Evolutionary conservation across 176 grass and related monocot species (phyloP), one percentile per base, ranked within the genome.

Genomic region (Carex myosuroides): DNA sequence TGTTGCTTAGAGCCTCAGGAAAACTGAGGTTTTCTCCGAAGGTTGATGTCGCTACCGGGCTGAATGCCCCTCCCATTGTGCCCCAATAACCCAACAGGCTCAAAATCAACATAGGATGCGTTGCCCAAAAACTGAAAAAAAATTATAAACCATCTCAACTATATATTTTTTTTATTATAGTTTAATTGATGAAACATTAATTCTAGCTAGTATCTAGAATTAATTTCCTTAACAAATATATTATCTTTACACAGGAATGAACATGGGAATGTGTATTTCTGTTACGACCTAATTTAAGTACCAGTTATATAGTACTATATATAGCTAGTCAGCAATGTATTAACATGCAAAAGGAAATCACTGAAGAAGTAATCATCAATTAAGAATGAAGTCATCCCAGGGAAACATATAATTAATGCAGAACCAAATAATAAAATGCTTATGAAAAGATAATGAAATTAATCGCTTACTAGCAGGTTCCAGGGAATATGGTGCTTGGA

Each of bases 21-120:
- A 97, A 84, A 57, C 92, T 97, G 1, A 92, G 92, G 83, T 91
- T 87, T 55, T 65, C 73, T 16, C 92, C 94, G 59, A 90, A 94
- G 22, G 88, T 78, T 79, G 84, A 74, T 21, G 86, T 79, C 1
- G 90, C 87, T 70, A 73, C 18, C 8, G 87, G 88, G 0, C 92
- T 90, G 75, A 94, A 94, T 37, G 92, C 32, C 29, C 85, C 57
- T 7, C 57, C 80, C 52, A 97, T 55, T 5, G 89, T 90, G 87
- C 94, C 87, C 89, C 89, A 97, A 85, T 90, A 93, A 3, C 89
- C 91, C 50, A 97, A 83, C 46, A 97, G 55, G 42, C 85, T 72
- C 89, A 81, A 93, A 2, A 97, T 80, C 50, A 88, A 18, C 62
- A 82, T 80, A 21, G 94, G 94, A 79, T 97, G 94, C 50, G 86